Conservation (phyloP, 306 rosid genomes). For the Citrullus amarus region DNA sequence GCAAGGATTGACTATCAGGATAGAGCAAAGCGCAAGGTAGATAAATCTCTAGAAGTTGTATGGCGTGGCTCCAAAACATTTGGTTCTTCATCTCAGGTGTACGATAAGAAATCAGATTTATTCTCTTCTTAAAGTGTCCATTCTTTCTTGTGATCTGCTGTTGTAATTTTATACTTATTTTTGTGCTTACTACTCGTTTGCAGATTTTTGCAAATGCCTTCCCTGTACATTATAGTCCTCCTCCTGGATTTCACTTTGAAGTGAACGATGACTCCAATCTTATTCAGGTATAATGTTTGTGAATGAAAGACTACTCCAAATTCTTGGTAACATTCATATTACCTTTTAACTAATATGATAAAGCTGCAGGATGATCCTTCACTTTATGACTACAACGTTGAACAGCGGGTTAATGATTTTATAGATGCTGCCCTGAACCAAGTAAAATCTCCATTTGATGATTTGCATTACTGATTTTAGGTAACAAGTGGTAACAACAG, state of each 20-base stretch:
- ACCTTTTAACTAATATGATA: constrained; percentile 6
- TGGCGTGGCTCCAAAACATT: constrained; percentile 85
- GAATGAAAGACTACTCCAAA: background rate
- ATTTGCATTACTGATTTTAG: background rate
- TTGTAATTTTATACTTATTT: background rate
- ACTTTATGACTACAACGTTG: constrained; percentile 53
- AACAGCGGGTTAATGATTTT: constrained; percentile 52
- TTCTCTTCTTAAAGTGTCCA: background rate
- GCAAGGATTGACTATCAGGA: constrained; percentile 90
- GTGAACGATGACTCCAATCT: constrained; percentile 27
- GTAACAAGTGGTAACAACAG: background rate
- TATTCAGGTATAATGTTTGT: constrained; percentile 45
- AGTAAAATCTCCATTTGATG: constrained; percentile 24
- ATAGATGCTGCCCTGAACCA: constrained; percentile 38
- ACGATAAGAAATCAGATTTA: constrained; percentile 3
- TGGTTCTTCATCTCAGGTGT: constrained; percentile 78
- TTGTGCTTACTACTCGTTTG: constrained; percentile 1
- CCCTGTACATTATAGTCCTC: constrained; percentile 66
- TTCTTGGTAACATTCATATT: constrained; percentile 3
- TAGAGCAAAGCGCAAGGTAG: constrained; percentile 51
- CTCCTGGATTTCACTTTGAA: constrained; percentile 60
- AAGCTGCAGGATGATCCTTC: constrained; percentile 66
- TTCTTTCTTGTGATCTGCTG: background rate
- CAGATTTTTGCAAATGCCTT: constrained; percentile 82
- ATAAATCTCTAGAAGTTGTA: constrained; percentile 79